phyloP scores from a whole-genome alignment of 2,329 filamentous ascomycete species.

The Fusarium subtropicale region DNA sequence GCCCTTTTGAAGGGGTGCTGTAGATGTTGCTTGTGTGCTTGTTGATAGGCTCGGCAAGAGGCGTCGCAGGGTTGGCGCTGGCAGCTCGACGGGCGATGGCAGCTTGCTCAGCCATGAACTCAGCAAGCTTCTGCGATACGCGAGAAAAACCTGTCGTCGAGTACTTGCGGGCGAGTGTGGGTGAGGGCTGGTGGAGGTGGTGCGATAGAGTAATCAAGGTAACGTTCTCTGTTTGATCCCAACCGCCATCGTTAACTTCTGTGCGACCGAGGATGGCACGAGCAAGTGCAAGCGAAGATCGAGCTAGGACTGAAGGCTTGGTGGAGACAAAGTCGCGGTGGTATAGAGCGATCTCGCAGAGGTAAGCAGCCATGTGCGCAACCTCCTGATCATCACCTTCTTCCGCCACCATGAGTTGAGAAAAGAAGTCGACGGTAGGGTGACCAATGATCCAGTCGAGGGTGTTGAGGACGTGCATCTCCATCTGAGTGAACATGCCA shows the following conservation, averaged over 20 bases:
- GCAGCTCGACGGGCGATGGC: conserved; percentile 62
- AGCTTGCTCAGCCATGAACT: conserved; percentile 70
- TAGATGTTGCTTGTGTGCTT: conserved; percentile 70
- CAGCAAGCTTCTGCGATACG: conserved; percentile 66
- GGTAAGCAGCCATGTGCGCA: conserved; percentile 93
- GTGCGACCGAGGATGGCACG: conserved; percentile 85
- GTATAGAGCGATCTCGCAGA: conserved; percentile 94
- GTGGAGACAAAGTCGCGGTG: conserved; percentile 97
- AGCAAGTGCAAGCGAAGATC: conserved; percentile 86
- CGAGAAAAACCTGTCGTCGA: conserved; percentile 64
- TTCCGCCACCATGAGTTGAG: conserved; percentile 87
- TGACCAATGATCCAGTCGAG: conserved; percentile 96
- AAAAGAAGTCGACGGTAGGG: conserved; percentile 93
- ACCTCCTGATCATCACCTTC: conserved; percentile 84
- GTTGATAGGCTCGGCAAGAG: conserved; percentile 65
- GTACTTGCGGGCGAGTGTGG: conserved; percentile 70
- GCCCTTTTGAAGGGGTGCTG: conserved; percentile 82
- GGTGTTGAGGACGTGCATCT: conserved; percentile 99
- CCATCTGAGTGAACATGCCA: conserved; percentile 99
- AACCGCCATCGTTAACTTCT: conserved; percentile 80
- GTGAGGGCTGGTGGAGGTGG: conserved; percentile 68
- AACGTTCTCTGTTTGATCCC: conserved; percentile 78
- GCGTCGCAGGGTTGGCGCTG: conserved; percentile 65
- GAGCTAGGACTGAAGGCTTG: conserved; percentile 89
- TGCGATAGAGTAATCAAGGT: conserved; percentile 71